These are phyloP conservation scores for Calonectria naviculata DNA, from an alignment of 2,329 filamentous ascomycete genomes.

Conservation along the genomic window DNA sequence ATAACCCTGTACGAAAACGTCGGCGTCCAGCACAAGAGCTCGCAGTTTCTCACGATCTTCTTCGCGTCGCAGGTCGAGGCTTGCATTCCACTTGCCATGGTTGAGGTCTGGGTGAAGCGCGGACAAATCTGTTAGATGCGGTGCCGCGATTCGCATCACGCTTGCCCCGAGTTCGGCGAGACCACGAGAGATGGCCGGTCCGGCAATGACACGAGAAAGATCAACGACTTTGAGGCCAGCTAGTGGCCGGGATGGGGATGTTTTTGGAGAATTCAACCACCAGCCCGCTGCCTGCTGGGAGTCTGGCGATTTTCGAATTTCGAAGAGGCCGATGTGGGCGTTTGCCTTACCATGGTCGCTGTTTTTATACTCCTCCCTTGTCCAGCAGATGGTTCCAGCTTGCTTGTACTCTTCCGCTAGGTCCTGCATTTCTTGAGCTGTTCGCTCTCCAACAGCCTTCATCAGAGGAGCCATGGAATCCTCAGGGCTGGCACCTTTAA, in stretches of 20 bases:
- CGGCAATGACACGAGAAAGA: conserved; percentile 60
- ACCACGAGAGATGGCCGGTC: conserved; percentile 53
- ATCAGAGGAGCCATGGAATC: neutral
- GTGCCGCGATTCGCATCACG: conserved; percentile 56
- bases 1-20: conserved; percentile 62
- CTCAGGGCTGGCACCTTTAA: neutral
- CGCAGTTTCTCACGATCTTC: conserved; percentile 25
- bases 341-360: conserved; percentile 4
- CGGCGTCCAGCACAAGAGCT: conserved; percentile 57
- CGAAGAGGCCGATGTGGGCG: neutral
- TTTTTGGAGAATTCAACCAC: conserved; percentile 51
- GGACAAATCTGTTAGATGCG: conserved; percentile 52
- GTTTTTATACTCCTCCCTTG: neutral
- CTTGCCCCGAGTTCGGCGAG: conserved; percentile 59
- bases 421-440: neutral
- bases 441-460: neutral
- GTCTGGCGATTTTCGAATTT: neutral
- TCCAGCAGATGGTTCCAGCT: neutral
- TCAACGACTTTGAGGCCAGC: conserved; percentile 61
- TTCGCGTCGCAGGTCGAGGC: conserved; percentile 51
- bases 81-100: conserved; percentile 60
- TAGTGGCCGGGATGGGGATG: conserved; percentile 52
- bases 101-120: conserved; percentile 57
- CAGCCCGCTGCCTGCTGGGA: conserved; percentile 46
- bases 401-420: neutral